phyloP scores from a whole-genome alignment of 2,329 filamentous ascomycete species.

The Aspergillus oerlinghausenensis region DNA sequence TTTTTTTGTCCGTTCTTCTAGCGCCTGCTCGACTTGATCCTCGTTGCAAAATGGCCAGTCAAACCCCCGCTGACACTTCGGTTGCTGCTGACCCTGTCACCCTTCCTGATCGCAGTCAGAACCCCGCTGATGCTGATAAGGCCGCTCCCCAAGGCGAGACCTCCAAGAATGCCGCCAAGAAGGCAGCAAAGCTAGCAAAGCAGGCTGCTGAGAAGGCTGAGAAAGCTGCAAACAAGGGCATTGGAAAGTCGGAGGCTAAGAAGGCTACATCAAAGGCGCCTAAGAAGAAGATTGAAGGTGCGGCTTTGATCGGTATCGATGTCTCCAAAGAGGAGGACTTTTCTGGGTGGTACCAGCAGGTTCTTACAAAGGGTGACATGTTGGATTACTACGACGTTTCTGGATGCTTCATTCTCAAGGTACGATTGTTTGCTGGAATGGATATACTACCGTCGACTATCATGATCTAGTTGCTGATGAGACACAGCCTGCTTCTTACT shows the following conservation, averaged over 20 bases:
- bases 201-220: conserved; percentile 44
- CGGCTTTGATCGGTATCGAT: conserved; percentile 78
- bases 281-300: conserved; percentile 56
- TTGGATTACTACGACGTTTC: conserved; percentile 97
- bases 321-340: conserved; percentile 82
- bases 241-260: conserved; percentile 44
- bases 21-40: conserved; percentile 14
- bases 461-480: conserved; percentile 2
- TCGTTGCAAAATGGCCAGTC: conserved; percentile 27
- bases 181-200: conserved; percentile 20
- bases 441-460: neutral
- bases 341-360: conserved; percentile 93
- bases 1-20: conserved; percentile 14
- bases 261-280: conserved; percentile 37
- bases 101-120: conserved; percentile 37
- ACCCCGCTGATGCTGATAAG: conserved; percentile 38
- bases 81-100: conserved; percentile 23
- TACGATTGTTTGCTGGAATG: conserved; percentile 14
- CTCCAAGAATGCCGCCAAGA: conserved; percentile 29
- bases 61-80: conserved; percentile 25
- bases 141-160: conserved; percentile 28
- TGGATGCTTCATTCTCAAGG: conserved; percentile 93
- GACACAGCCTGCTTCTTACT: conserved; percentile 56
- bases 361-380: conserved; percentile 94
- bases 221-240: conserved; percentile 43